Evolutionary conservation across 208 protist species (phyloP), one percentile per base, ranked within the genome.

Genomic region (Herpetomonas muscarum): DNA sequence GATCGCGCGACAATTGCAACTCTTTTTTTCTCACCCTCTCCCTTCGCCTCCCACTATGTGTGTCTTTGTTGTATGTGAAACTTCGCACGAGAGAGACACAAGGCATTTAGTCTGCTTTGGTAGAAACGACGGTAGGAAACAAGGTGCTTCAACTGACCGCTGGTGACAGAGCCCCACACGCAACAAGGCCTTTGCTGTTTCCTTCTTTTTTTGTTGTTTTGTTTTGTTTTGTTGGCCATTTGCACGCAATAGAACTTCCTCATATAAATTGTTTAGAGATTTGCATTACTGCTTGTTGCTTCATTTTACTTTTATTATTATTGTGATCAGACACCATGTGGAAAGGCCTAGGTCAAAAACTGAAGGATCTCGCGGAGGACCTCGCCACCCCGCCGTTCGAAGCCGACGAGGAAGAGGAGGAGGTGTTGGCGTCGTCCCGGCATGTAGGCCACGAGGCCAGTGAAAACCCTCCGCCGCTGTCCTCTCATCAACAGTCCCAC

Each of bases 281-380:
- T 6, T 52, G 32, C 24, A 53, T 53, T 32, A 32, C 7, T 54
- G 5, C 9, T 4, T 34, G 17, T 24, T 42, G 3, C 22, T 29
- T 41, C 17, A 19, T n/a, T 45, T 45, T 30, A 22, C 15, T 12
- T 41, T 46, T 54, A 12, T 61, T 2, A 15, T 52, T 37, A 22
- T 50, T 10, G 45, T 46, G 32, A 12, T 19, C 1, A 46, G 41
- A 32, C 28, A 62, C 12, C 34, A 83, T 89, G 70, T 87, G 76
- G 77, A 81, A 46, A 21, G 76, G 71, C 21, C 77, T 82, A 36
- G 79, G 72, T n/a, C 65, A 75, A 30, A 83, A 82, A 49, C 58
- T 93, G 10, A 93, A 86, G 53, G 76, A 83, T 31, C 72, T 93
- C 24, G 81, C 86, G 4, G 79, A 81, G 36, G 81, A 90, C 34